Evolutionary conservation across 768 basidiomycete species (phyloP).

Genomic region (Phanerochaete carnosa): DNA sequence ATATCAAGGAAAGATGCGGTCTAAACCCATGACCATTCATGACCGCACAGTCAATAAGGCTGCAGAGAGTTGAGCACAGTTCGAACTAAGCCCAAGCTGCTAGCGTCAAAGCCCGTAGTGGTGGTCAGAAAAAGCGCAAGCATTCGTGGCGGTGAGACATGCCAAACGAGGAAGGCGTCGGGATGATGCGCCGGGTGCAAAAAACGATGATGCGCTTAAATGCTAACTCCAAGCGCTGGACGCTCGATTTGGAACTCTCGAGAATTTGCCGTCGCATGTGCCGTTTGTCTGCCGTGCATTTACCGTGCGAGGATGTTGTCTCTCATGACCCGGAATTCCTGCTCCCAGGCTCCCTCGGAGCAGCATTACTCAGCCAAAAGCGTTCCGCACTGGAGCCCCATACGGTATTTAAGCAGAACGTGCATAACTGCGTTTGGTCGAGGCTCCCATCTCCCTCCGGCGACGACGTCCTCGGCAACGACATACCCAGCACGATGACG

Average conservation of each 20-base stretch:
- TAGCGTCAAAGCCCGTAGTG: too few species aligned
- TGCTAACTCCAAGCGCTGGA: neutral
- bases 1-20: neutral
- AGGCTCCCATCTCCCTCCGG: too few species aligned
- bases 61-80: too few species aligned
- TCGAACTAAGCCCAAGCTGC: too few species aligned
- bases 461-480: too few species aligned
- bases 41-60: too few species aligned
- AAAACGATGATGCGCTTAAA: neutral
- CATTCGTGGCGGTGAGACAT: too few species aligned
- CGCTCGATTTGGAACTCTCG: neutral
- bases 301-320: neutral
- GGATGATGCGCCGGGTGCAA: neutral
- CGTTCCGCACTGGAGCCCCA: neutral
- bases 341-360: neutral
- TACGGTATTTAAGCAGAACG: neutral
- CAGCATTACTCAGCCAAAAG: neutral
- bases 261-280: neutral
- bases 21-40: too few species aligned
- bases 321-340: neutral
- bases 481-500: too few species aligned
- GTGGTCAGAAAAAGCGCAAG: too few species aligned
- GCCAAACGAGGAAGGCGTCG: neutral
- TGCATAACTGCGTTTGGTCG: too few species aligned
- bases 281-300: neutral